Conservation (phyloP, 257 asterid species). For the Lycium ferocissimum region DNA sequence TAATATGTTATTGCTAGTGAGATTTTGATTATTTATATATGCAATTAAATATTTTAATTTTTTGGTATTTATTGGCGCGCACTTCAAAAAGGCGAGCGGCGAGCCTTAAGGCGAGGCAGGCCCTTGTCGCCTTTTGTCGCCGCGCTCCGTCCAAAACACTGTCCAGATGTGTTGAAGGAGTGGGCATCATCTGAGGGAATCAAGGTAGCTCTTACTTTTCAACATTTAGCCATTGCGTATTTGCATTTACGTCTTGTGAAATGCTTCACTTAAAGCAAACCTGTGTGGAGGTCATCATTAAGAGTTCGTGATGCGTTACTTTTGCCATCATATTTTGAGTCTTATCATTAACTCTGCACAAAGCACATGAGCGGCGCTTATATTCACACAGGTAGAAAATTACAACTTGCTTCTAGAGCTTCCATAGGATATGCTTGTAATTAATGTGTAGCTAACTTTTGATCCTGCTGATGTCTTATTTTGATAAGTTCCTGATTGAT, state of each 20-base stretch:
- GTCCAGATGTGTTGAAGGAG: conserved; percentile 71
- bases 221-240: background rate
- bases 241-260: background rate
- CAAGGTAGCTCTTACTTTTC: conserved; percentile 55
- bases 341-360: conserved; percentile 17
- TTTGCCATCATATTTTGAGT: conserved; percentile 2
- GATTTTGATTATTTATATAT: no score
- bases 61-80: no score
- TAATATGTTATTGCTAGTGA: no score
- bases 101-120: no score
- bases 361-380: background rate
- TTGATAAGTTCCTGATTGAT: background rate
- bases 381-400: conserved; percentile 16
- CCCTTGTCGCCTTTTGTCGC: no score
- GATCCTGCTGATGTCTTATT: conserved; percentile 10
- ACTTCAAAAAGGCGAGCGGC: no score
- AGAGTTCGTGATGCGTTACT: background rate
- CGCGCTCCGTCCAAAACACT: no score
- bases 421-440: conserved; percentile 5
- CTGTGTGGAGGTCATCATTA: conserved; percentile 30
- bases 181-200: conserved; percentile 94
- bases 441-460: background rate
- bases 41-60: no score
- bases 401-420: conserved; percentile 1
- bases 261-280: conserved; percentile 7